Base-by-base conservation (phyloP, 805 yeast species). In the Nakazawaea ishiwadae region DNA sequence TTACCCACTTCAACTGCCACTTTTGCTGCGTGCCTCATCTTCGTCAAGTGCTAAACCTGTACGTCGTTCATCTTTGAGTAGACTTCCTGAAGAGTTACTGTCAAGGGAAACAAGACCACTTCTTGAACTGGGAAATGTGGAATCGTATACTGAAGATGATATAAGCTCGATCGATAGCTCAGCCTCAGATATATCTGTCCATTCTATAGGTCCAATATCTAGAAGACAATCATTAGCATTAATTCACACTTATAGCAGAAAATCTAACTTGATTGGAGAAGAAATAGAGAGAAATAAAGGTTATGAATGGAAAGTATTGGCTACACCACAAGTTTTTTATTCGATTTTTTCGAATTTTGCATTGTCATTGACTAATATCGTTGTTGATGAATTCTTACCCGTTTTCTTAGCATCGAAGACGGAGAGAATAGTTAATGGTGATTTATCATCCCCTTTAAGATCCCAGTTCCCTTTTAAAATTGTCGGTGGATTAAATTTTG, bases 331-430 rank as follows among this genome's bases (percentile, higher is more conserved):
- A 14, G 48, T 48, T 11, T 44, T 43, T 10, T 35, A 29, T 4
- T 27, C 20, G 14, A 46, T 44, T 15, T 33, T 49, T 8, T 55
- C 55, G 44, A 69, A 55, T 54, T 68, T 37, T 19, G 21, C 45
- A 51, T 68, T 73, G 39, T 51, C 67, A 18, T 53, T 69, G 48
- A 61, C 73, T 51, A 52, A 61, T 10, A 59, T 73, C n/a, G 77
- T 74, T 4, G 73, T 61, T 51, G 68, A 70, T 27, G 82, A 77
- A 53, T 73, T 79, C 41, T 51, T 78, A 32, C 84, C 84, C 0
- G 69, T 79, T 3, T 70, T 71, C 40, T 59, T 78, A 23, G 41
- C 45, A 5, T 10, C 21, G 12, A 37, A 33, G 14, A 42, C 45
- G 1, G 20, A 15, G 19, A 42, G 45, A 32, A 27, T 21, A 14